These are phyloP conservation scores for Cytospora chrysosperma DNA, from an alignment of 2,329 filamentous ascomycete genomes.

Conservation along the genomic window DNA sequence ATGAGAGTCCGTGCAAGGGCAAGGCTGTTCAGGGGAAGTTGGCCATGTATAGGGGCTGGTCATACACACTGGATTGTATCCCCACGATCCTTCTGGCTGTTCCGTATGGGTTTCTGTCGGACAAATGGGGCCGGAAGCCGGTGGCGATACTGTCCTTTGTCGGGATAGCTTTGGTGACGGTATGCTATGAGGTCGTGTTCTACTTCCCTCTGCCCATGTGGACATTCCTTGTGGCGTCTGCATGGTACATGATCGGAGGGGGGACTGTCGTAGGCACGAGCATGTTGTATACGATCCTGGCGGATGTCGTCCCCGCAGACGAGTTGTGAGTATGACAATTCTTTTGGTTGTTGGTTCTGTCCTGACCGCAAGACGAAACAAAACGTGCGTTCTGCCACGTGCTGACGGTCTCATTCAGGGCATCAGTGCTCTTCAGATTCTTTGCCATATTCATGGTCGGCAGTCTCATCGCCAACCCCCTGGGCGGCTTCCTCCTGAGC, in stretches of 20 bases:
- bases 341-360: too few relatives aligned
- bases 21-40: conserved; percentile 49
- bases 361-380: background rate
- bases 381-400: background rate
- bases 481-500: conserved; percentile 42
- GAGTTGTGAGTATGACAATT: conserved; percentile 22
- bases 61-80: conserved; percentile 44
- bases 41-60: conserved; percentile 51
- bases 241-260: conserved; percentile 43
- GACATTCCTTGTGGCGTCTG: conserved; percentile 41
- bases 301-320: conserved; percentile 42
- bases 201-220: conserved; percentile 33
- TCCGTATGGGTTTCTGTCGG: conserved; percentile 47
- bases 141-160: conserved; percentile 38
- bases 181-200: conserved; percentile 31
- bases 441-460: conserved; percentile 38
- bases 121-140: conserved; percentile 49
- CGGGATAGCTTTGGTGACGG: conserved; percentile 26
- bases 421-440: conserved; percentile 43
- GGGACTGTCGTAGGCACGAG: conserved; percentile 39
- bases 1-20: conserved; percentile 49
- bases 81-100: conserved; percentile 46
- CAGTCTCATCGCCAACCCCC: conserved; percentile 40
- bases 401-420: conserved; percentile 28
- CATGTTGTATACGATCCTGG: conserved; percentile 46